phyloP scores from a whole-genome alignment of 371 early-diverging fungal genomes.

The Mucor mucedo region DNA sequence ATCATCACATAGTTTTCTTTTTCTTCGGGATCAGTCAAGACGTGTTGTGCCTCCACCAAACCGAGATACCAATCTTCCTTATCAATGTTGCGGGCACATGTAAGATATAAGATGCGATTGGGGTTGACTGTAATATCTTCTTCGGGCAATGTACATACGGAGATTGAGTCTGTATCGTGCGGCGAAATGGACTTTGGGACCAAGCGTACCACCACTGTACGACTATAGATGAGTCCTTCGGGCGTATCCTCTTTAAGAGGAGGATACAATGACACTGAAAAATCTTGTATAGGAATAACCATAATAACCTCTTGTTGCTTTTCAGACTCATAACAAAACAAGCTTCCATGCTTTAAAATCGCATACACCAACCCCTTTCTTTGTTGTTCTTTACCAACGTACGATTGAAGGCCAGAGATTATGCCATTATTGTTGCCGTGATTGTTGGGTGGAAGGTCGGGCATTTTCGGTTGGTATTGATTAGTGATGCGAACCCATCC shows the following conservation, averaged over 20 bases:
- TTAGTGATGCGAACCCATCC: slow-evolving; percentile 50
- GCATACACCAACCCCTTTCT: slow-evolving; percentile 60
- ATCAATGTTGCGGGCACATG: slow-evolving; percentile 65
- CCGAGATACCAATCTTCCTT: slow-evolving; percentile 93
- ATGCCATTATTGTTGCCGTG: slow-evolving; percentile 13
- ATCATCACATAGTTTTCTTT: slow-evolving; percentile 32
- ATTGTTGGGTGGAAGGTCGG: slow-evolving; percentile 8
- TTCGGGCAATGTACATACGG: slow-evolving; percentile 16
- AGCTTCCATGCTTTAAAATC: slow-evolving; percentile 77
- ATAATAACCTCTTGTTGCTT: slow-evolving; percentile 70
- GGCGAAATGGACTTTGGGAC: slow-evolving; percentile 22
- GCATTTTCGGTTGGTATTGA: slow-evolving; percentile 37
- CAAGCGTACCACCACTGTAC: slow-evolving; percentile 58
- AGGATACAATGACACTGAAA: slow-evolving; percentile 71
- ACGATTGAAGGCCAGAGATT: slow-evolving; percentile 36
- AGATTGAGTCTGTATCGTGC: neutral
- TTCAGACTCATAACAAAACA: slow-evolving; percentile 83
- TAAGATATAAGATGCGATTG: slow-evolving; percentile 42
- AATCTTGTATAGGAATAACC: slow-evolving; percentile 72
- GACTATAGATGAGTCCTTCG: slow-evolving; percentile 61
- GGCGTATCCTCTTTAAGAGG: slow-evolving; percentile 31
- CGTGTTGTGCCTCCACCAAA: slow-evolving; percentile 49
- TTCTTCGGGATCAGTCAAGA: slow-evolving; percentile 27
- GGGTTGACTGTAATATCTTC: slow-evolving; percentile 23
- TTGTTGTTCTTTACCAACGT: slow-evolving; percentile 17